Conservation (phyloP, 1,284 basidiomycete species). For the Ustilago trichophora region DNA sequence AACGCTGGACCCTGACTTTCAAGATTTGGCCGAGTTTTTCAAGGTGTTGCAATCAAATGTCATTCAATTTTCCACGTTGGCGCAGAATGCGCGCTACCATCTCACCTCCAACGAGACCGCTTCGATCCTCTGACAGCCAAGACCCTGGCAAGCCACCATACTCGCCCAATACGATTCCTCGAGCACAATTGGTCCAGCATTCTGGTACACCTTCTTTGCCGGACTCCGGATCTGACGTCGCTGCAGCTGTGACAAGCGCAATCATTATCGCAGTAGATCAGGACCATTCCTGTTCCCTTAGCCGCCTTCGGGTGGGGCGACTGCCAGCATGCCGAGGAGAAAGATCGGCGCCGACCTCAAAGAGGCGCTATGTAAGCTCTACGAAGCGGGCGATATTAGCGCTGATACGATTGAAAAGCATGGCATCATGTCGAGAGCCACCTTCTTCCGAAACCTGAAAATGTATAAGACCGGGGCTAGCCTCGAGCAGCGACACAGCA, state of each 20-base stretch:
- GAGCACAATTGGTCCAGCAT: too few species aligned
- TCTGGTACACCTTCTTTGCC: neutral
- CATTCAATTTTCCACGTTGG: conserved; percentile 35
- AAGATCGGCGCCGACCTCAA: conserved; percentile 53
- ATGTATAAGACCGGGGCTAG: conserved; percentile 48
- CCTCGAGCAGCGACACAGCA: conserved; percentile 48
- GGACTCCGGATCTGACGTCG: too few species aligned
- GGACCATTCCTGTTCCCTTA: too few species aligned
- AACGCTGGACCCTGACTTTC: conserved; percentile 15
- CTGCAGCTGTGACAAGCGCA: too few species aligned
- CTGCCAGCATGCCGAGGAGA: conserved; percentile 30
- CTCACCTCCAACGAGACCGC: conserved; percentile 32
- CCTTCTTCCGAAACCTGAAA: conserved; percentile 47
- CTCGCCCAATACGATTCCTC: too few species aligned
- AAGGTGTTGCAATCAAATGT: conserved; percentile 51
- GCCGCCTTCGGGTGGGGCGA: neutral
- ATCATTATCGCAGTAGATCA: too few species aligned
- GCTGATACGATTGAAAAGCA: conserved; percentile 49
- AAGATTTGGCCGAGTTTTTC: too few species aligned
- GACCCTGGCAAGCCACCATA: too few species aligned
- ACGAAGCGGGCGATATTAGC: conserved; percentile 47
- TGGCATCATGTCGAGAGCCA: conserved; percentile 48
- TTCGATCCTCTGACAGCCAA: conserved; percentile 28
- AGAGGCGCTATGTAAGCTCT: conserved; percentile 50
- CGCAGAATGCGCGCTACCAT: conserved; percentile 13